Percentiles rank a stretch among this genome's conserved stretches.
These are phyloP conservation scores for Chrysochromulina tobinii DNA, from an alignment of 78 protist genomes.

Conservation along the genomic window DNA sequence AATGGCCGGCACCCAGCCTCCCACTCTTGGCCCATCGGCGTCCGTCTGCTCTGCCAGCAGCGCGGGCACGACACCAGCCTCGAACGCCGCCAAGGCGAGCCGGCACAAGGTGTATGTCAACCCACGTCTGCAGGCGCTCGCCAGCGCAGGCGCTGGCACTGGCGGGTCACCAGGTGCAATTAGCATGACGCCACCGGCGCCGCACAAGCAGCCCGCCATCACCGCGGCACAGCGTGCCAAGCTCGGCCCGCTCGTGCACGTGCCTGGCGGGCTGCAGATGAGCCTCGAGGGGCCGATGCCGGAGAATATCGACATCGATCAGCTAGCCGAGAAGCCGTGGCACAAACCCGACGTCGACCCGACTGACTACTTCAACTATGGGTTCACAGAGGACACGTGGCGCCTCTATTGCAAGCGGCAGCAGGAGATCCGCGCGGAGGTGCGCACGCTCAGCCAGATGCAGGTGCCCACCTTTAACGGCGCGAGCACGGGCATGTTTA, in stretches of 20 bases:
- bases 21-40: no score
- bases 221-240: not conserved
- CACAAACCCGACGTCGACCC: slow-evolving; percentile 39
- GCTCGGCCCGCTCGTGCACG: slow-evolving; percentile 7
- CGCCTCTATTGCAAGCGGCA: slow-evolving; percentile 9
- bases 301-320: not conserved
- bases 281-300: not conserved
- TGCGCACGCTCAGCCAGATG: not conserved
- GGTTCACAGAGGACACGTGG: slow-evolving; percentile 50
- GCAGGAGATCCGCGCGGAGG: not conserved
- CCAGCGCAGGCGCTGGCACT: not conserved
- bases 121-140: not conserved
- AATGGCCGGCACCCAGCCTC: no score
- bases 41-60: no score
- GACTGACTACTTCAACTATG: slow-evolving; percentile 72
- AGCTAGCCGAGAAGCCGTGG: slow-evolving; percentile 58
- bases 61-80: not conserved
- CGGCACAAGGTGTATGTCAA: not conserved
- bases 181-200: not conserved
- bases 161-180: not conserved
- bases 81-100: not conserved
- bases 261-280: not conserved
- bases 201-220: not conserved
- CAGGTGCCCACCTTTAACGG: not conserved
- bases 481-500: not conserved